Base-by-base conservation (phyloP, 2,329 filamentous ascomycete species). In the Aspergillus arachidicola region DNA sequence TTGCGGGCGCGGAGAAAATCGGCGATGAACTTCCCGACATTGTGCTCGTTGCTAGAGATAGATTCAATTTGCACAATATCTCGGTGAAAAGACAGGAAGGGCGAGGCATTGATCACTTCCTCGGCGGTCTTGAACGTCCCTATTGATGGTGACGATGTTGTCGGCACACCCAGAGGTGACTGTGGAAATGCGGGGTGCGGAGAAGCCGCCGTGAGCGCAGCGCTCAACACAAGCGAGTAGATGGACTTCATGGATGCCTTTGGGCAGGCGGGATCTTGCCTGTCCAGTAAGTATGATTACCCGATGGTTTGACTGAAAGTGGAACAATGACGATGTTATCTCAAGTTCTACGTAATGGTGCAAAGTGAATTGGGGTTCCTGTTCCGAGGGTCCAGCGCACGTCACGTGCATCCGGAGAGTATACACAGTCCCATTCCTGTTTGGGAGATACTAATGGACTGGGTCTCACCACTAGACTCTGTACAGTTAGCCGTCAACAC, bases 61-160 rank as follows among this genome's bases (percentile, higher is more conserved):
- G 92, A 96, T 57, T 90, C 84, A 51, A 90, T 90, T 62, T 90
- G 83, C 34, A 94, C 84, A n/a, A 97, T 86, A 19, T 87, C 85
- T 59, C 89, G 87, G 79, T 96, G 93, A 14, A 96, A 84, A 21
- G 84, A 83, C 50, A 96, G 83, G 0, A 97, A 84, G 3, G 79
- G 77, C 1, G 80, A 81, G 23, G 67, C 68, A n/a, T 74, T 71
- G 56, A 82, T 79, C 45, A 81, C 71, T 46, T 76, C 67, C 6
- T 78, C 72, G 11, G 79, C 57, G 51, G 68, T 63, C 34, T 51
- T 51, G 48, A 51, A 51, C 48, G 16, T 51, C 19, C 28, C 28
- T n/a, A 30, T 32, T 57, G 54, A 46, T 14, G 54, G 21, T 19
- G 16, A 48, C n/a, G 23, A 32, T 38, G 12, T 46, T 21, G 30